These are phyloP conservation scores for Geosmithia flava DNA, from an alignment of 2,329 filamentous ascomycete species.

Conservation along the genomic window DNA sequence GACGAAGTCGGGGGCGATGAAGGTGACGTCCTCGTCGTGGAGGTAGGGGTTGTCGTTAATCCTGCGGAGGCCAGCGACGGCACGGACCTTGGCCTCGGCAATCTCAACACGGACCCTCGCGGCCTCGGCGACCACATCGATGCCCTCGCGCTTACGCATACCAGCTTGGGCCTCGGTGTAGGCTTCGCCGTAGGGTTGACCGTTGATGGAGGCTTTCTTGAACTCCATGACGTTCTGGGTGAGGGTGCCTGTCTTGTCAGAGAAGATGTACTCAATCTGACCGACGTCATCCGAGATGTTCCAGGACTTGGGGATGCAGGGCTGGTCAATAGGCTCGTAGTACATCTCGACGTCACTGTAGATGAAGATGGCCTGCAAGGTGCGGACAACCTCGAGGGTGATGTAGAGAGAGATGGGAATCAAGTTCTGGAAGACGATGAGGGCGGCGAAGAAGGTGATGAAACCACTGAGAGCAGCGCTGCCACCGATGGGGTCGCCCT, in stretches of 20 bases:
- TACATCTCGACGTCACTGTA: conserved; percentile 97
- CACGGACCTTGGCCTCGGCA: conserved; percentile 58
- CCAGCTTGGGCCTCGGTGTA: conserved; percentile 96
- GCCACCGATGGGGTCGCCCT: conserved; percentile 71
- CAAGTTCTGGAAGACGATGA: conserved; percentile 97
- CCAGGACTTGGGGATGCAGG: conserved; percentile 95
- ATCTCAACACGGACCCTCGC: conserved; percentile 66
- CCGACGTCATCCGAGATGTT: conserved; percentile 97
- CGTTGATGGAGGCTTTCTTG: conserved; percentile 95
- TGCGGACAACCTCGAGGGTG: conserved; percentile 88
- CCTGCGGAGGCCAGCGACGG: conserved; percentile 60
- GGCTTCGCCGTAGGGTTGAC: conserved; percentile 90
- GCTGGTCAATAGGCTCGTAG: conserved; percentile 85
- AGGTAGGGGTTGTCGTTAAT: conserved; percentile 86
- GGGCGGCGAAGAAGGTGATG: conserved; percentile 90
- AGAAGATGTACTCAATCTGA: conserved; percentile 98
- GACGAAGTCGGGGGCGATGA: conserved; percentile 83
- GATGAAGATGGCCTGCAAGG: conserved; percentile 90
- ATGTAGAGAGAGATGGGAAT: conserved; percentile 97
- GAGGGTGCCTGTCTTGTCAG: conserved; percentile 91
- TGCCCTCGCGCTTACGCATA: conserved; percentile 83
- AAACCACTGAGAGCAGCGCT: conserved; percentile 71
- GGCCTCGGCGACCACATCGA: conserved; percentile 73
- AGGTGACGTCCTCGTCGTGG: conserved; percentile 80
- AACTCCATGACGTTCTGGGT: conserved; percentile 99